A percentile compares a stretch with the other conserved stretches of the same genome.
Conservation (phyloP, 139 green algal genomes). For the Volvox reticuliferus region DNA sequence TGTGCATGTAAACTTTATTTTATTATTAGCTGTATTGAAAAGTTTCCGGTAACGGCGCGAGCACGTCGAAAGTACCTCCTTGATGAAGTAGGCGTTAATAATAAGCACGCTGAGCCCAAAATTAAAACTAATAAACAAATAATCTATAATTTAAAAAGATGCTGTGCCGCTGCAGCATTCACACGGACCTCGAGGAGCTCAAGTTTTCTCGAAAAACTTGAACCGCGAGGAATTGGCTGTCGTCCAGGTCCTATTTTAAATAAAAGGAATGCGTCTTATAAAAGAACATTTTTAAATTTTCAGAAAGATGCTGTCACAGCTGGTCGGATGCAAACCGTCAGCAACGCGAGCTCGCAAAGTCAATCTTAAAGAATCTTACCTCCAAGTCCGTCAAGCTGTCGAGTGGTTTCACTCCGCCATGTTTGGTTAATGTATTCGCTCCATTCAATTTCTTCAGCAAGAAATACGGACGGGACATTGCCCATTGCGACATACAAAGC, state of each 20-base stretch:
- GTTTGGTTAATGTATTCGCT: constrained; percentile 2
- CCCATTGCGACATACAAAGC: constrained; percentile 3
- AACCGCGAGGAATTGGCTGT: not conserved
- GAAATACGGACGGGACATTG: not conserved
- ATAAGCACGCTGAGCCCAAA: no score
- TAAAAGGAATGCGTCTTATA: no score
- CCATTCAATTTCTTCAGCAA: not conserved
- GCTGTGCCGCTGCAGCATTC: not conserved
- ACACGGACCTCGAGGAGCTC: constrained; percentile 13
- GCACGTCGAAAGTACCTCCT: no score
- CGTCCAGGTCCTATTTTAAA: not conserved
- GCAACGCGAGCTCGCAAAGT: not conserved
- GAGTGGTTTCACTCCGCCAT: not conserved
- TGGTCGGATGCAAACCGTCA: not conserved
- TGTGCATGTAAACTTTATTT: no score
- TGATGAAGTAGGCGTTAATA: no score
- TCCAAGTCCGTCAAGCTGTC: constrained; percentile 13
- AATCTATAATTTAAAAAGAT: not conserved
- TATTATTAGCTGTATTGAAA: no score
- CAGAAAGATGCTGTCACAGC: no score
- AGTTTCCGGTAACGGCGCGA: no score
- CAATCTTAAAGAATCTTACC: not conserved
- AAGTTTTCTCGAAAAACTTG: constrained; percentile 5
- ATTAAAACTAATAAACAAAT: no score
- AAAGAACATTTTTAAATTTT: no score